A percentile compares a stretch with the other conserved stretches of the same genome.
Evolutionary conservation across 176 grass and related monocot species (phyloP).

Genomic region (Phyllostachys edulis): DNA sequence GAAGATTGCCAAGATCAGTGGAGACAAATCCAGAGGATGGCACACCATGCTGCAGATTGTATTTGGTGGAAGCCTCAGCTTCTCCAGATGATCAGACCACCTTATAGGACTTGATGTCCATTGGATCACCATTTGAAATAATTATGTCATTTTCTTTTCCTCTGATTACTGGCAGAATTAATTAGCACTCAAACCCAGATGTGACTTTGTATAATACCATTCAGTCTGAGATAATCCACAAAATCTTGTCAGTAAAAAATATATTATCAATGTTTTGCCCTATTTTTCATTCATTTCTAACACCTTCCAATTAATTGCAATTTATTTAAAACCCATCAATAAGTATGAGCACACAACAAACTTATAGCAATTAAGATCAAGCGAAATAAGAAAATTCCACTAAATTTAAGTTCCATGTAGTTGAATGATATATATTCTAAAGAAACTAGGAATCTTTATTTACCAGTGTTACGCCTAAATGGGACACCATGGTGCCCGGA

Average conservation of each 20-base stretch:
- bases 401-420: background rate
- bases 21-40: slow-evolving; percentile 73
- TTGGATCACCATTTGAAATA: slow-evolving; percentile 24
- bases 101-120: slow-evolving; percentile 32
- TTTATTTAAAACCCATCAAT: background rate
- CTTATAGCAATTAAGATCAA: background rate
- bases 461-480: too few species aligned
- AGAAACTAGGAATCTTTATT: too few species aligned
- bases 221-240: slow-evolving; percentile 24
- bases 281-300: background rate
- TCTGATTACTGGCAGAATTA: slow-evolving; percentile 27
- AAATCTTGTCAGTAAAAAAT: slow-evolving; percentile 20
- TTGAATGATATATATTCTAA: background rate
- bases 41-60: slow-evolving; percentile 79
- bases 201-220: slow-evolving; percentile 32
- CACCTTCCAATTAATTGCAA: background rate
- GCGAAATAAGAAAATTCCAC: background rate
- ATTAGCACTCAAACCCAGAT: slow-evolving; percentile 33
- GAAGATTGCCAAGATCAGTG: slow-evolving; percentile 76
- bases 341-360: background rate
- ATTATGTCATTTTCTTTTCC: slow-evolving; percentile 15
- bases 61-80: slow-evolving; percentile 80
- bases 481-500: too few species aligned
- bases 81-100: slow-evolving; percentile 45
- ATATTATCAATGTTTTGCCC: slow-evolving; percentile 3